A percentile compares a stretch with the other conserved stretches of the same genome.
Conservation (phyloP, 228 moss, liverwort and hornwort species). For the Sphagnum magellanicum region DNA sequence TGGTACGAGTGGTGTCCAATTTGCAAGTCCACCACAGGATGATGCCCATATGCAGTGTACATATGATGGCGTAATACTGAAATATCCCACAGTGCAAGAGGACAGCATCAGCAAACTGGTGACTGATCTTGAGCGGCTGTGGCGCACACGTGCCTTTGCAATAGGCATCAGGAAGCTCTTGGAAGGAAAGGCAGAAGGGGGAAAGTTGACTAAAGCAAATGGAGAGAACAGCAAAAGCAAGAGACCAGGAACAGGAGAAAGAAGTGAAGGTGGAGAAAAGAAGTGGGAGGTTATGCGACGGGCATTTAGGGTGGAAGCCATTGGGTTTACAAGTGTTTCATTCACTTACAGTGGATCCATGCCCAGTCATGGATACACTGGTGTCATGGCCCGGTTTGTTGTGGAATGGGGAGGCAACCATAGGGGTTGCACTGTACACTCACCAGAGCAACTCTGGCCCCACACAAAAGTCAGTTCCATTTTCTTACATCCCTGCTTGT, state of each 20-base stretch:
- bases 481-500: neutral
- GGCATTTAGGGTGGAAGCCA: slow-evolving; percentile 88
- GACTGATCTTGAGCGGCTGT: slow-evolving; percentile 82
- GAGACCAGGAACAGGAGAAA: slow-evolving; percentile 31
- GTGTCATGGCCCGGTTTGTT: slow-evolving; percentile 77
- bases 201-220: slow-evolving; percentile 28
- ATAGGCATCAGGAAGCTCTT: slow-evolving; percentile 69
- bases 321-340: slow-evolving; percentile 79
- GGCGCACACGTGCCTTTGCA: slow-evolving; percentile 84
- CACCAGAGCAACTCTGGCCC: slow-evolving; percentile 97
- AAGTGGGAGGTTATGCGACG: slow-evolving; percentile 91
- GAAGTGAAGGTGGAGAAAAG: slow-evolving; percentile 79
- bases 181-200: slow-evolving; percentile 49
- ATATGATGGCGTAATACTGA: slow-evolving; percentile 73
- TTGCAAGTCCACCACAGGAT: slow-evolving; percentile 77
- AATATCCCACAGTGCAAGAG: slow-evolving; percentile 62
- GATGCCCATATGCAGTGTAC: slow-evolving; percentile 93
- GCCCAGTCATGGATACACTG: slow-evolving; percentile 16
- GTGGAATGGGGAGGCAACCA: slow-evolving; percentile 86
- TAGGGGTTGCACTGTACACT: slow-evolving; percentile 86
- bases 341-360: slow-evolving; percentile 69
- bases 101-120: slow-evolving; percentile 79
- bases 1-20: slow-evolving; percentile 53
- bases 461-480: slow-evolving; percentile 71
- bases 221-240: slow-evolving; percentile 25